Percentiles rank a stretch among this genome's conserved stretches.
phyloP scores from a whole-genome alignment of 2,329 filamentous ascomycete species.

The Diaporthe humulicola region DNA sequence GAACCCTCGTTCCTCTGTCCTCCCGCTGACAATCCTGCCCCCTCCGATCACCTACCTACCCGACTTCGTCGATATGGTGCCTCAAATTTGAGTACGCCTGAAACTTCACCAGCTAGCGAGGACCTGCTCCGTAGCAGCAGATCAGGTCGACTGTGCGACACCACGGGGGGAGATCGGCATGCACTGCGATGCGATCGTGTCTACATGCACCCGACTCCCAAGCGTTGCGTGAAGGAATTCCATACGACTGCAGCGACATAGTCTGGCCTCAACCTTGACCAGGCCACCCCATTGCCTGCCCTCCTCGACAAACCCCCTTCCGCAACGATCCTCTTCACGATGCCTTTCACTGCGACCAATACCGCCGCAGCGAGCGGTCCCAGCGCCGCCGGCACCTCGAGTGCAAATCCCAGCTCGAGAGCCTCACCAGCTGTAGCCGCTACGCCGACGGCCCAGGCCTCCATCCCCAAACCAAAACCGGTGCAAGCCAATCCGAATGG shows the following conservation, averaged over 20 bases:
- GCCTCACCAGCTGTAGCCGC: conserved; percentile 63
- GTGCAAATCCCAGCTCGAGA: conserved; percentile 64
- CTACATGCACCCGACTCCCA: conserved; percentile 37
- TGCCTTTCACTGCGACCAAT: conserved; percentile 57
- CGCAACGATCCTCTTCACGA: conserved; percentile 43
- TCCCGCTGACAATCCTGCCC: conserved; percentile 11
- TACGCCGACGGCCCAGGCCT: conserved; percentile 45
- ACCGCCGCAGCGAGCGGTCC: conserved; percentile 51
- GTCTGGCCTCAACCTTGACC: conserved; percentile 29
- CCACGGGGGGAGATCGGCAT: conserved; percentile 17
- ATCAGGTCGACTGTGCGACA: not conserved
- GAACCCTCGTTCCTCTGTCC: not conserved
- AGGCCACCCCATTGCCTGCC: not conserved
- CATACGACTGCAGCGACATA: conserved; percentile 30
- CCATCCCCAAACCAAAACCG: conserved; percentile 60
- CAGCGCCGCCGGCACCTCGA: conserved; percentile 50
- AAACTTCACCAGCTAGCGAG: not conserved
- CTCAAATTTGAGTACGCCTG: not conserved
- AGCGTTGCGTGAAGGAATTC: conserved; percentile 38
- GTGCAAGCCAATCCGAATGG: conserved; percentile 65
- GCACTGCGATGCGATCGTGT: conserved; percentile 41
- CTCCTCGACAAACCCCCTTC: conserved; percentile 10
- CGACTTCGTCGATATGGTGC: conserved; percentile 7
- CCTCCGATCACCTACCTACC: not conserved
- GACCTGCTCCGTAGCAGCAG: not conserved